Conservation (phyloP, 2,329 filamentous ascomycete genomes). For the Sclerotinia subarctica region DNA sequence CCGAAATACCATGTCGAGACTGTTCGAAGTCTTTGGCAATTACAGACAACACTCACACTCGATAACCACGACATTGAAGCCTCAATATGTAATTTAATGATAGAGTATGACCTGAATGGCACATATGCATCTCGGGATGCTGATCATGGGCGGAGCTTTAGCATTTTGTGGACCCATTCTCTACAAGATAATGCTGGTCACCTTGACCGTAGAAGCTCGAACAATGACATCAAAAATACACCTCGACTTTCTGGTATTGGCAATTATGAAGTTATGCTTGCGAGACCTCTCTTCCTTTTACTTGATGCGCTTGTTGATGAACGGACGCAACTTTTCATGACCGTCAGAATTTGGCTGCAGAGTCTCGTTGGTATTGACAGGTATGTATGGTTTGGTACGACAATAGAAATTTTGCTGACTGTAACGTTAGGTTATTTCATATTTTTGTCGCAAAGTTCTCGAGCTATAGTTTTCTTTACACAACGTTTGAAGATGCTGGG, state of each 20-base stretch:
- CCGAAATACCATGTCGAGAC: conserved; percentile 95
- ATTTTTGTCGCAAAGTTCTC: conserved; percentile 59
- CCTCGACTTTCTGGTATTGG: conserved; percentile 53
- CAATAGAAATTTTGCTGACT: conserved; percentile 27
- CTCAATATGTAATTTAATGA: conserved; percentile 67
- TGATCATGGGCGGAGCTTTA: conserved; percentile 67
- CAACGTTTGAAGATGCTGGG: conserved; percentile 25
- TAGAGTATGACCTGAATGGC: conserved; percentile 50
- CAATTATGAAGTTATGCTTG: conserved; percentile 70
- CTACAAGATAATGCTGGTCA: conserved; percentile 52
- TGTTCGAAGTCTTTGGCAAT: conserved; percentile 78
- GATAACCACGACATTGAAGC: conserved; percentile 75
- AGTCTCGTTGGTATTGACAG: conserved; percentile 61
- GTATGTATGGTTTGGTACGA: conserved; percentile 41
- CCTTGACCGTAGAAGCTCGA: conserved; percentile 48
- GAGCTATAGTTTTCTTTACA: conserved; percentile 52
- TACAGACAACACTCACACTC: conserved; percentile 69
- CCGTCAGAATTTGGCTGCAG: conserved; percentile 77
- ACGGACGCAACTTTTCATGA: conserved; percentile 69
- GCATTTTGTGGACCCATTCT: conserved; percentile 79
- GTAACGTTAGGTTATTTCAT: conserved; percentile 52
- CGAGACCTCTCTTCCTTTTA: conserved; percentile 75
- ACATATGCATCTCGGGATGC: conserved; percentile 49
- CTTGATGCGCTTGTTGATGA: conserved; percentile 75
- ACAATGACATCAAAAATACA: conserved; percentile 37